These are phyloP conservation scores for Musa acuminata DNA, from an alignment of 176 grass and related monocot species.

Conservation along the genomic window DNA sequence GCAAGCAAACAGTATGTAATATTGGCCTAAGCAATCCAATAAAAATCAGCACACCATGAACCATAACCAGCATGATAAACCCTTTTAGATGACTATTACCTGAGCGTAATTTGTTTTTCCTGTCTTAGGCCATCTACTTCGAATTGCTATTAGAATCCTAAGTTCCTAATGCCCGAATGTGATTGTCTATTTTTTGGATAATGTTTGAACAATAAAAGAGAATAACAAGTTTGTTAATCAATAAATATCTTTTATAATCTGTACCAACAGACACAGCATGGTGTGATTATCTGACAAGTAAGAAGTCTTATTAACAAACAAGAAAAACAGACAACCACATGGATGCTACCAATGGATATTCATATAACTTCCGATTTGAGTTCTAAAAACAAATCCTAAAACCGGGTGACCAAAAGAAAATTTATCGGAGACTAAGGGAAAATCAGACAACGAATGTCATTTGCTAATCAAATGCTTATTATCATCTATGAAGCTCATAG, in stretches of 20 bases:
- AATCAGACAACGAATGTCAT: not conserved
- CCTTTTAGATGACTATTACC: not conserved
- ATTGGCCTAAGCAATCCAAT: not conserved
- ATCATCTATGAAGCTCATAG: no score
- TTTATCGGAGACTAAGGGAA: not conserved
- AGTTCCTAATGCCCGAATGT: not conserved
- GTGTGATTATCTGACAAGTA: not conserved
- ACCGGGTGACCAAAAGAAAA: no score
- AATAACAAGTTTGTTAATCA: not conserved
- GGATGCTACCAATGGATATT: not conserved
- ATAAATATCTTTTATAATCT: not conserved
- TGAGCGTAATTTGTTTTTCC: not conserved
- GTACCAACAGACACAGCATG: not conserved
- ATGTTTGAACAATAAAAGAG: not conserved
- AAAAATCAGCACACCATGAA: not conserved
- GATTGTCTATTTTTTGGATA: not conserved
- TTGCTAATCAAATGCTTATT: no score
- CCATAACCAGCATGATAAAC: not conserved
- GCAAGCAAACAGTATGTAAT: not conserved
- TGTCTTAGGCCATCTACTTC: not conserved
- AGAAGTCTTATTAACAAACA: not conserved
- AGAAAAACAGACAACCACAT: not conserved
- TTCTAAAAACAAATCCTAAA: not conserved
- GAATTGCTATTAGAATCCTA: not conserved
- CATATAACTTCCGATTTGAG: not conserved